These are phyloP conservation scores for Didymella sp. DNA, from an alignment of 2,329 filamentous ascomycete species.

Conservation along the genomic window DNA sequence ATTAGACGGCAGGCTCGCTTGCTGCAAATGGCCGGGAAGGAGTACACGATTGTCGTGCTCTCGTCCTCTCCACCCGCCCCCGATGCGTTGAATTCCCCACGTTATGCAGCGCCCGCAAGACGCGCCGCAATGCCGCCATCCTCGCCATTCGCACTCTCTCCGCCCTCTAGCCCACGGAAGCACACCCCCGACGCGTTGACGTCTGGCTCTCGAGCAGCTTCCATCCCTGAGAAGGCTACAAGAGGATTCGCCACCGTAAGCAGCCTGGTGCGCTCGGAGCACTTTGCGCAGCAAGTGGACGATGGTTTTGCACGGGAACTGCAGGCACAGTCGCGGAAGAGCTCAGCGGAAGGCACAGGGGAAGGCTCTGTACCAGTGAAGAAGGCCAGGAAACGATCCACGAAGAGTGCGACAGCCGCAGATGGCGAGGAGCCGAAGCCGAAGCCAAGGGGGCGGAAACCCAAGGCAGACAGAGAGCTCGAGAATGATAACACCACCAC, in stretches of 20 bases:
- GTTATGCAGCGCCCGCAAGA: conserved; percentile 26
- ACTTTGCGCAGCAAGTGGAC: conserved; percentile 31
- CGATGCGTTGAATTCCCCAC: conserved; percentile 26
- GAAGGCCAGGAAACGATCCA: conserved; percentile 26
- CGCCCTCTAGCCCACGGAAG: conserved; percentile 26
- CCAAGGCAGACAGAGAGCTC: conserved; percentile 28
- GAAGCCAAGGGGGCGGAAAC: conserved; percentile 37
- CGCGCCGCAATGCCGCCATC: conserved; percentile 40
- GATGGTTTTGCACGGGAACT: conserved; percentile 17
- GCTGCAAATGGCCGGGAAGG: conserved; percentile 34
- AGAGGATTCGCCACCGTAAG: conserved; percentile 47
- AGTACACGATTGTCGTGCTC: conserved; percentile 38
- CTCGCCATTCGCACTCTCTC: conserved; percentile 36
- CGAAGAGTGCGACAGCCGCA: conserved; percentile 20
- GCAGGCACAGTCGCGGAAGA: conserved; percentile 10
- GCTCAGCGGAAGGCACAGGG: conserved; percentile 3
- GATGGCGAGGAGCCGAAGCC: conserved; percentile 30
- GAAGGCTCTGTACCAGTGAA: conserved; percentile 12
- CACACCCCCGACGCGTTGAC: conserved; percentile 34
- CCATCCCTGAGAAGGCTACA: conserved; percentile 33
- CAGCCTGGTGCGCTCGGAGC: conserved; percentile 41
- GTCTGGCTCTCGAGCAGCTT: conserved; percentile 35
- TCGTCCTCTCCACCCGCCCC: conserved; percentile 44
- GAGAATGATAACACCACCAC: conserved; percentile 17
- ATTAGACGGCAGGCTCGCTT: conserved; percentile 15